Evolutionary conservation across 2,329 filamentous ascomycete species (phyloP).

Genomic region (Hyphodiscus sp.): DNA sequence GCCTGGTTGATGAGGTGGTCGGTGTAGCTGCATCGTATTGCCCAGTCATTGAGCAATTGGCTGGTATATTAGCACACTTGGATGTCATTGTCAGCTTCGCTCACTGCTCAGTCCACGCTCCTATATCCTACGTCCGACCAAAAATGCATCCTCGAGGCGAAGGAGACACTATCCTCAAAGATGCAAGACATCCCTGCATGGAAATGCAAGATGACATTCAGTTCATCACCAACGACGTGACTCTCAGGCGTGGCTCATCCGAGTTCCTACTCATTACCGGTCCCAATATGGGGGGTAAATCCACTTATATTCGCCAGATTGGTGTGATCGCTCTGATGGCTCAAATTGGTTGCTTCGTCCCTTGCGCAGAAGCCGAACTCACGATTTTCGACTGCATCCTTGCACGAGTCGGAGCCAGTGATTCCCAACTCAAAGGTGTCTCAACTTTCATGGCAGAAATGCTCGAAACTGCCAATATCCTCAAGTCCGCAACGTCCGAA

Average conservation of each 20-base stretch:
- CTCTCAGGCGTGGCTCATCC: constrained; percentile 67
- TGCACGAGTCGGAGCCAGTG: constrained; percentile 88
- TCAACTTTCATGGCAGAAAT: constrained; percentile 99
- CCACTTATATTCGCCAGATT: constrained; percentile 95
- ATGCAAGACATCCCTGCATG: constrained; percentile 94
- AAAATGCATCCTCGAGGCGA: constrained; percentile 84
- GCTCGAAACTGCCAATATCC: constrained; percentile 96
- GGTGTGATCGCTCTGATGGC: constrained; percentile 97
- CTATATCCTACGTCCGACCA: constrained; percentile 83
- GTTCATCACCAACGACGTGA: constrained; percentile 97
- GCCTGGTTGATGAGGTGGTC: constrained; percentile 88
- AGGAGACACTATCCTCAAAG: constrained; percentile 82
- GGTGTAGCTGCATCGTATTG: constrained; percentile 90
- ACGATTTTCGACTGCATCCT: constrained; percentile 97
- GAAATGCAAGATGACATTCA: constrained; percentile 98
- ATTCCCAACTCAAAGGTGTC: constrained; percentile 95
- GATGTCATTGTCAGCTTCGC: constrained; percentile 94
- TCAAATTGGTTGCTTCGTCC: constrained; percentile 93
- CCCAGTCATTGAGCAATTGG: constrained; percentile 83
- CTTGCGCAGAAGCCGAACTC: constrained; percentile 81
- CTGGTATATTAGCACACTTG: constrained; percentile 81
- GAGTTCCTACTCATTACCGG: constrained; percentile 76
- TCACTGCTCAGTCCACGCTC: constrained; percentile 88
- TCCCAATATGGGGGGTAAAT: constrained; percentile 99
- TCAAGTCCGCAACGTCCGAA: constrained; percentile 92